Evolutionary conservation across 2,329 filamentous ascomycete species (phyloP), one percentile per base, ranked within the genome.

Genomic region (Microcyclosporella mali): DNA sequence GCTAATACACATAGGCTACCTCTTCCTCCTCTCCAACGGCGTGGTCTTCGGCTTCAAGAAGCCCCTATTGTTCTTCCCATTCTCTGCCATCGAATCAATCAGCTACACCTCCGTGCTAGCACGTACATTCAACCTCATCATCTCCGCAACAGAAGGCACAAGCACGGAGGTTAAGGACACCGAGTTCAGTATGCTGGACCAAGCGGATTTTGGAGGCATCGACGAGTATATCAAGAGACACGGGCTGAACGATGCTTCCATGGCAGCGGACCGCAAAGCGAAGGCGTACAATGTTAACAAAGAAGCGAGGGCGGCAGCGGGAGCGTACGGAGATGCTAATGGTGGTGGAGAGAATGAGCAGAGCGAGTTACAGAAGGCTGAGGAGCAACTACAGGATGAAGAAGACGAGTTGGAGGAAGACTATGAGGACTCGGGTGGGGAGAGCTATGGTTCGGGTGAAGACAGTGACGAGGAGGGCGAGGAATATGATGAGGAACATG

Each of bases 11-110:
- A 8, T 45, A 79, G 78, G 79, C 30, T 82, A 77, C 56, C 69
- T 83, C 11, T 82, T 79, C 66, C 74, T 82, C 59, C 70, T 81
- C 9, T 69, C 74, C 15, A 73, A 70, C 7, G 79, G 79, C 25
- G 77, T 83, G 36, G 61, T 82, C 31, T 82, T 77, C 56, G 79
- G 75, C 31, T 82, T 81, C 69, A 82, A 81, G 56, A 83, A 82
- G 55, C 79, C 79, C 0, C 66, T 83, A 17, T 60, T 74, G 7
- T 82, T 78, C 64, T 81, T 82, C 56, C 70, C 77, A 7, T 80
- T 82, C 47, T 70, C 73, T 36, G 66, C 69, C 28, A 70, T 83
- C 45, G 74, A 76, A 39, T 74, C 73, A 16, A 73, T 81, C 34
- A 78, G 75, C 30, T 83, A 82, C 64, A 82, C 78, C 3, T 77